A percentile compares a stretch with the other conserved stretches of the same genome.
Conservation (phyloP, 1,284 basidiomycete species). For the Puccinia brachypodii region DNA sequence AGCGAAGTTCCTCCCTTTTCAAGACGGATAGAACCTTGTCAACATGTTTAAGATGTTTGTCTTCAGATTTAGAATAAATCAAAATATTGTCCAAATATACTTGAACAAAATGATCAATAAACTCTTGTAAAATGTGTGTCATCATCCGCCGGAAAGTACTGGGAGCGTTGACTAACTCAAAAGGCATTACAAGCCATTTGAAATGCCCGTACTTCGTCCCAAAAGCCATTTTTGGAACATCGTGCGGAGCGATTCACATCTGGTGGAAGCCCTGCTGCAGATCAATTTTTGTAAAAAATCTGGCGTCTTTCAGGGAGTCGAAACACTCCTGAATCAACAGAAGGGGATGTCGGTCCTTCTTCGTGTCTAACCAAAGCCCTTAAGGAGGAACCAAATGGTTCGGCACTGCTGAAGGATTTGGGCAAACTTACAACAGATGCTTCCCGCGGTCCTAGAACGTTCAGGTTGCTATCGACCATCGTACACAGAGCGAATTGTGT, state of each 20-base stretch:
- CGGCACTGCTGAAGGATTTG: neutral
- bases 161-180: conserved; percentile 14
- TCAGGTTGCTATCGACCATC: neutral
- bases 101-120: neutral
- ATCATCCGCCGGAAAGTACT: conserved; percentile 30
- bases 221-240: conserved; percentile 26
- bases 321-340: conserved; percentile 28
- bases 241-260: neutral
- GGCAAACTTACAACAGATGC: neutral
- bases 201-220: conserved; percentile 12
- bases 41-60: neutral
- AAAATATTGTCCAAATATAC: conserved; percentile 42
- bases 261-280: conserved; percentile 23
- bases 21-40: neutral
- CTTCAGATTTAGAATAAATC: neutral
- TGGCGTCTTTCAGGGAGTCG: neutral
- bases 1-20: neutral
- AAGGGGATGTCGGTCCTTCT: conserved; percentile 17
- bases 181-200: conserved; percentile 39
- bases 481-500: neutral
- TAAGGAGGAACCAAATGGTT: neutral
- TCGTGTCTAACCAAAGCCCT: neutral
- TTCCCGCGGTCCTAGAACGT: conserved; percentile 2
- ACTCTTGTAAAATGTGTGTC: conserved; percentile 2
- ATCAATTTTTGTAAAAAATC: conserved; percentile 24